phyloP scores from a whole-genome alignment of 768 basidiomycete genomes.

The Lentinula boryana region DNA sequence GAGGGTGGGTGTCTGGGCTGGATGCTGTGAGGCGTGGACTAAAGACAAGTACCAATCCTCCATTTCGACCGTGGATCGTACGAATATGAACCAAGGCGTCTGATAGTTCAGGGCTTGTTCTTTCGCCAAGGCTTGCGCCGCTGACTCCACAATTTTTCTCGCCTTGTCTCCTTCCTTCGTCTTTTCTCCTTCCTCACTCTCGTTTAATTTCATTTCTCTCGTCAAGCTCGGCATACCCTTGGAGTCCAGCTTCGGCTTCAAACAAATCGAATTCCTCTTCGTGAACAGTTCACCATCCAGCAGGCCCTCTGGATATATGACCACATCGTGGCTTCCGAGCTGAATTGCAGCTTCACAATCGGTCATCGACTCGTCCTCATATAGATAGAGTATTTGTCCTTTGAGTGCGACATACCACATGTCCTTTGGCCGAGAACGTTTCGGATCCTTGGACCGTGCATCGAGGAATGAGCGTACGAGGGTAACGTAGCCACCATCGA shows the following conservation, averaged over 20 bases:
- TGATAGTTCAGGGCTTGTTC: slow-evolving; percentile 46
- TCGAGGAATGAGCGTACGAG: slow-evolving; percentile 77
- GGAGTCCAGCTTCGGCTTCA: slow-evolving; percentile 45
- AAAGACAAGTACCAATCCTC: slow-evolving; percentile 95
- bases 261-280: slow-evolving; percentile 82
- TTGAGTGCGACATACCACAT: slow-evolving; percentile 92
- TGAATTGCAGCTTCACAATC: slow-evolving; percentile 93
- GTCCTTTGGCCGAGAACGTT: slow-evolving; percentile 80
- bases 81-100: slow-evolving; percentile 91
- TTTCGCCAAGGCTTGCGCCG: slow-evolving; percentile 24
- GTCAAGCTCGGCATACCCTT: slow-evolving; percentile 43
- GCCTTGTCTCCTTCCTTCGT: slow-evolving; percentile 31
- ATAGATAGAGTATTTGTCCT: slow-evolving; percentile 85
- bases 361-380: slow-evolving; percentile 86
- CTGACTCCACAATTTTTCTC: slow-evolving; percentile 25
- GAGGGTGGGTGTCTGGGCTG: slow-evolving; percentile 56
- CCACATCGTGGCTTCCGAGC: slow-evolving; percentile 70
- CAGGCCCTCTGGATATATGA: slow-evolving; percentile 67
- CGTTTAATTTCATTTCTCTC: slow-evolving; percentile 42
- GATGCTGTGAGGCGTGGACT: slow-evolving; percentile 64
- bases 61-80: slow-evolving; percentile 84
- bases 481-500: slow-evolving; percentile 71
- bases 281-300: slow-evolving; percentile 88
- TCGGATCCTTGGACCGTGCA: slow-evolving; percentile 79
- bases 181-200: slow-evolving; percentile 28